phyloP scores from a whole-genome alignment of 768 basidiomycete genomes.

The Leccinum arenicola region DNA sequence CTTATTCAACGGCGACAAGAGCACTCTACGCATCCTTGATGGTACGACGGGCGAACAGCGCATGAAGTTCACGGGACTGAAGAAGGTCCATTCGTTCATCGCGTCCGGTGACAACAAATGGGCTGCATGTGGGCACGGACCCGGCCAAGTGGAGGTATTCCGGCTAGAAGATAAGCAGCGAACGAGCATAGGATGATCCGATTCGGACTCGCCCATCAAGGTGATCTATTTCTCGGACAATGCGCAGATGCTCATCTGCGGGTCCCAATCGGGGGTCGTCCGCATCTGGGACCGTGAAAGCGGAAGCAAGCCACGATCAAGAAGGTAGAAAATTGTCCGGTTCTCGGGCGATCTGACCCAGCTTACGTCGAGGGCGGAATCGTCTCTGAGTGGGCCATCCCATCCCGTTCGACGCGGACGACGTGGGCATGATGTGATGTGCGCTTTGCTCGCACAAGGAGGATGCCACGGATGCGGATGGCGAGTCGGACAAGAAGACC shows the following conservation, averaged over 20 bases:
- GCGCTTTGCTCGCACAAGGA: neutral
- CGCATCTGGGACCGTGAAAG: conserved; percentile 20
- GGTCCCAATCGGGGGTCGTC: conserved; percentile 12
- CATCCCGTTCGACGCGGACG: conserved; percentile 3
- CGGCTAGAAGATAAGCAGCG: neutral
- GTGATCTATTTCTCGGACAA: conserved; percentile 19
- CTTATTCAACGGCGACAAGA: conserved; percentile 5
- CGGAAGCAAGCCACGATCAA: conserved; percentile 12
- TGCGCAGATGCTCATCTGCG: conserved; percentile 16
- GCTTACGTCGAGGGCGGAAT: conserved; percentile 8
- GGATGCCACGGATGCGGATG: neutral
- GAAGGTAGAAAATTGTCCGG: conserved; percentile 1
- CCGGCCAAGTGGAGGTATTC: conserved; percentile 4
- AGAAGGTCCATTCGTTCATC: neutral
- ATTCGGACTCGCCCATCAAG: neutral
- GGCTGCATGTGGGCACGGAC: conserved; percentile 11
- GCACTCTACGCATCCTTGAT: conserved; percentile 10
- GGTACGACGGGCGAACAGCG: conserved; percentile 8
- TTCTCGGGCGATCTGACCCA: conserved; percentile 11
- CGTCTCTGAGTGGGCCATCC: conserved; percentile 4
- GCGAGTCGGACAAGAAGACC: neutral
- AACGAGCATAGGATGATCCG: neutral
- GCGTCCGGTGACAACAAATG: conserved; percentile 3
- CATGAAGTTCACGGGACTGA: conserved; percentile 9
- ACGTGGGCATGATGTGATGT: neutral